Percentiles rank a stretch among this genome's conserved stretches.
These are phyloP conservation scores for Zymoseptoria pseudotritici DNA, from an alignment of 2,329 filamentous ascomycete species.

Conservation along the genomic window DNA sequence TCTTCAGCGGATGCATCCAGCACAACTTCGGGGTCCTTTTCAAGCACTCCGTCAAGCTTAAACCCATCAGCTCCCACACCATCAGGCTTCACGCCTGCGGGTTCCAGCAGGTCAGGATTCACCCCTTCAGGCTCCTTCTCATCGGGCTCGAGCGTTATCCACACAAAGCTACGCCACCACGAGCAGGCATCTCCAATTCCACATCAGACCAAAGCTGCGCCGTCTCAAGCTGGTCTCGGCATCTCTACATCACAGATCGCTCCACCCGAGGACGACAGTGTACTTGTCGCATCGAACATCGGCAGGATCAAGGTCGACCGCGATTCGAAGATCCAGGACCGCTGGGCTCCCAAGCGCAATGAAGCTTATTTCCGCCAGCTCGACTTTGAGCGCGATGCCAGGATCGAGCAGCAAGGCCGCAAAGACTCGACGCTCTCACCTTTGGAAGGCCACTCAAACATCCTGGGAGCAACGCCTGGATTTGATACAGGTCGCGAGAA, in stretches of 20 bases:
- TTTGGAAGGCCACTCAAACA: neutral
- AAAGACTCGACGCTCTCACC: neutral
- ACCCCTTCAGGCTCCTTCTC: neutral
- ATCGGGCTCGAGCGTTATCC: neutral
- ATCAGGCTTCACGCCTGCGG: neutral
- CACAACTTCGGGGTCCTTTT: neutral
- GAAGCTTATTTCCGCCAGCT: neutral
- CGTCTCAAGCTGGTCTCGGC: neutral
- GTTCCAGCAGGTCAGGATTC: neutral
- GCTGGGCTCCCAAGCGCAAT: neutral
- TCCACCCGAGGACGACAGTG: neutral
- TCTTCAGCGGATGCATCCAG: neutral
- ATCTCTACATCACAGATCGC: neutral
- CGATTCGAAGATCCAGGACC: neutral
- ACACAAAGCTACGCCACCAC: neutral
- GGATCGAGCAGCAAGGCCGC: neutral
- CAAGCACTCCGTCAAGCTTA: neutral
- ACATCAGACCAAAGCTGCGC: neutral
- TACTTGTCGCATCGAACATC: neutral
- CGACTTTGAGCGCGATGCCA: neutral
- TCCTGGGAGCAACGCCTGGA: neutral
- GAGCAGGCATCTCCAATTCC: neutral
- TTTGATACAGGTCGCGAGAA: neutral
- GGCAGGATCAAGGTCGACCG: neutral
- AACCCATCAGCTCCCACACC: neutral